Percentiles rank a stretch among this genome's conserved stretches.
phyloP scores from a whole-genome alignment of 2,329 filamentous ascomycete genomes.

The Beauveria sp. region DNA sequence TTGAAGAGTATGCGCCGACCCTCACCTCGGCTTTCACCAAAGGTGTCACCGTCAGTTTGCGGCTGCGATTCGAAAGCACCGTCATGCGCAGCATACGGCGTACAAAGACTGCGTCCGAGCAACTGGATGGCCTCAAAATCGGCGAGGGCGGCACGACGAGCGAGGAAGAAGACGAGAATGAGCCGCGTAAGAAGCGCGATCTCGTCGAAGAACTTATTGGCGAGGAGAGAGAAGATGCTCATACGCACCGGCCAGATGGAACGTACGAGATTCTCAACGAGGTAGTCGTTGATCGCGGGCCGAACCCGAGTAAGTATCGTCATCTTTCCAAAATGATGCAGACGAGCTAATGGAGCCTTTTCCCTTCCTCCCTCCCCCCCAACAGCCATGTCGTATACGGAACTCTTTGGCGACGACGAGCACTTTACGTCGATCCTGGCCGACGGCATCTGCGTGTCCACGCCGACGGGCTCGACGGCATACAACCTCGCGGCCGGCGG shows the following conservation, averaged over 20 bases:
- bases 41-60: conserved; percentile 80
- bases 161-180: conserved; percentile 30
- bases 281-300: conserved; percentile 89
- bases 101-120: conserved; percentile 25
- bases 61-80: conserved; percentile 86
- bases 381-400: conserved; percentile 79
- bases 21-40: conserved; percentile 67
- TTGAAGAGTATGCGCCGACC: conserved; percentile 61
- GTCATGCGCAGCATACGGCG: conserved; percentile 69
- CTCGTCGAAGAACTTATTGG: conserved; percentile 86
- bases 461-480: conserved; percentile 87
- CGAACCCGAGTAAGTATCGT: conserved; percentile 70
- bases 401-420: conserved; percentile 90
- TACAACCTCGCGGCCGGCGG: conserved; percentile 96
- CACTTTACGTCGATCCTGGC: conserved; percentile 92
- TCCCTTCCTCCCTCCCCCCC: too few relatives aligned
- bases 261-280: conserved; percentile 93
- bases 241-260: conserved; percentile 76
- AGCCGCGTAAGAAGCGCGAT: conserved; percentile 45
- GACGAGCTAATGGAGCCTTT: neutral
- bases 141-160: conserved; percentile 4
- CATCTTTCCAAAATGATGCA: neutral
- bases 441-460: conserved; percentile 88
- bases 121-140: conserved; percentile 10
- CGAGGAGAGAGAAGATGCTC: conserved; percentile 73